These are phyloP conservation scores for Thuja plicata DNA, from an alignment of 83 land plant genomes.

Conservation along the genomic window DNA sequence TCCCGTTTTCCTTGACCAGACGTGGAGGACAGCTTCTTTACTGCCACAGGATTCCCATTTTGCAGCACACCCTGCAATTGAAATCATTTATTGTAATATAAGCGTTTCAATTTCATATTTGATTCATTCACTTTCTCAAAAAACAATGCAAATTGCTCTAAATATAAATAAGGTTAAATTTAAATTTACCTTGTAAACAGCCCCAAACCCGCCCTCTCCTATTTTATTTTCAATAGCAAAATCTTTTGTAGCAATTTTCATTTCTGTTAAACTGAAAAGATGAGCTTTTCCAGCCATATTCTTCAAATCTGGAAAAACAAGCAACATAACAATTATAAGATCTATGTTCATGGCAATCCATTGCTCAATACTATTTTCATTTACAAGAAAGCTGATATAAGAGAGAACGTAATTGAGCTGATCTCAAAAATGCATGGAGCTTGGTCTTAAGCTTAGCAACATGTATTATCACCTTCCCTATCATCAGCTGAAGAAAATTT, in stretches of 20 bases:
- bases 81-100: background rate
- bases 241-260: slow-evolving; percentile 15
- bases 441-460: background rate
- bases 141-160: background rate
- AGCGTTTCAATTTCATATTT: background rate
- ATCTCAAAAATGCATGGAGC: background rate
- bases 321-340: background rate
- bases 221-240: slow-evolving; percentile 8
- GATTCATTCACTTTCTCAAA: background rate
- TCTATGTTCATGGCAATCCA: background rate
- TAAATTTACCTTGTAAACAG: slow-evolving; percentile 14
- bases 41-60: slow-evolving; percentile 18
- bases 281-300: slow-evolving; percentile 16
- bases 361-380: background rate
- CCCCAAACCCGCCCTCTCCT: slow-evolving; percentile 5
- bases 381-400: background rate
- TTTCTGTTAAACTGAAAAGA: slow-evolving; percentile 17
- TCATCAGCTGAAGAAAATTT: background rate
- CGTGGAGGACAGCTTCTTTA: slow-evolving; percentile 25
- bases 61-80: background rate
- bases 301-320: slow-evolving; percentile 14
- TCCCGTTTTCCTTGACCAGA: slow-evolving; percentile 22
- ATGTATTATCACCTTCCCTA: background rate
- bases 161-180: background rate
- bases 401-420: background rate